phyloP scores from a whole-genome alignment of 106 monocot species.

The Hemerocallis citrina region DNA sequence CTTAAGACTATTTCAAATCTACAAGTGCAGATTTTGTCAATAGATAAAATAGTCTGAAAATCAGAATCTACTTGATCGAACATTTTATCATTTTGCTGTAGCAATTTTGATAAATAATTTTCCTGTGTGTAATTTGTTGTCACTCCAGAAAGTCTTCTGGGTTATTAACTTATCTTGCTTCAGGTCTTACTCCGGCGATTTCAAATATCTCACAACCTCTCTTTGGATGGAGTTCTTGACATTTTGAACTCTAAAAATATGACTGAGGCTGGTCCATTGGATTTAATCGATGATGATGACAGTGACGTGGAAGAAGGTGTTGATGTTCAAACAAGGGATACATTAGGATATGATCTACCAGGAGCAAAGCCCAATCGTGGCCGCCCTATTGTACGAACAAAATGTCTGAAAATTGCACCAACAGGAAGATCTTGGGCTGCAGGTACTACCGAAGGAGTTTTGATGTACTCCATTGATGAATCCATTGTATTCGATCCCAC shows the following conservation, averaged over 20 bases:
- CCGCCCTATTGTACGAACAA: constrained; percentile 64
- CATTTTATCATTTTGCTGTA: no score
- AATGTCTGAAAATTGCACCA: constrained; percentile 88
- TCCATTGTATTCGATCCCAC: constrained; percentile 94
- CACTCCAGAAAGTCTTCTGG: no score
- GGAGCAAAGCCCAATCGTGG: constrained; percentile 69
- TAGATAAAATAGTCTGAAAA: no score
- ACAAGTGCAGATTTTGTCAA: no score
- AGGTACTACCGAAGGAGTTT: constrained; percentile 93
- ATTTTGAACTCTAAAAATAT: constrained; percentile 92
- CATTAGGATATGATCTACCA: constrained; percentile 59
- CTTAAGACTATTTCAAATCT: no score
- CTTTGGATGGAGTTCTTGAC: constrained; percentile 93
- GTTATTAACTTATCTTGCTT: constrained; percentile 1
- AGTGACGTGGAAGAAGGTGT: constrained; percentile 78
- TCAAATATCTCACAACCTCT: constrained; percentile 81
- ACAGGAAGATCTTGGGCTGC: constrained; percentile 97
- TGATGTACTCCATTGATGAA: constrained; percentile 87
- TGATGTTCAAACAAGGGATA: constrained; percentile 51
- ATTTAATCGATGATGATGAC: constrained; percentile 89
- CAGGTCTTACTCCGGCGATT: constrained; percentile 88
- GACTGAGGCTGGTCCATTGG: constrained; percentile 89
- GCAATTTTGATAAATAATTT: no score
- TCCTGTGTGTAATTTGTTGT: no score
- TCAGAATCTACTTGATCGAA: no score